Evolutionary conservation across 1,139 yeast genomes (phyloP), one percentile per base, ranked within the genome.

Genomic region (Sugiyamaella castrensis): DNA sequence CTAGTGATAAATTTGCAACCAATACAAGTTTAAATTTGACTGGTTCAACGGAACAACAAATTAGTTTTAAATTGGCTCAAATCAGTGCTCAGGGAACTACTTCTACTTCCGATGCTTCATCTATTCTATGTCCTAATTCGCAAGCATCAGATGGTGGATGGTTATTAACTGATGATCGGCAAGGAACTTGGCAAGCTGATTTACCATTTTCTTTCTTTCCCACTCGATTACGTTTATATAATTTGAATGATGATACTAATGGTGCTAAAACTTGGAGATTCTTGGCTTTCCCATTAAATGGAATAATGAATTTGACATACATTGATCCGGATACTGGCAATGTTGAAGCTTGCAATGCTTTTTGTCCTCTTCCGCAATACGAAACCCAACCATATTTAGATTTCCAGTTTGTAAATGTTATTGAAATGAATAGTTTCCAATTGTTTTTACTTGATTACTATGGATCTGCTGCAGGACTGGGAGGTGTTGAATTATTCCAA

Each of bases 261-360:
- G 84, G 86, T 8, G 79, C 87, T 4, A 75, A 82, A 51, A 57
- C 76, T 7, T 91, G 89, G 66, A 76, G 97, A 60, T 72, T 92
- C 16, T 71, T 85, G 45, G 81, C 96, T 0, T 72, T 77, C 50
- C 98, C 98, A 1, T 77, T 88, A 39, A 79, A 84, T 58, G 91
- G 98, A 57, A 91, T 91, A 55, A 86, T 92, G 96, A 92, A 92
- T 64, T 69, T 92, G 57, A 82, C 96, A 0, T 92, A 88, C 62
- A 71, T 85, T 32, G 94, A 91, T 62, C 95, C 95, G 2, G 57
- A 65, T 1, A 76, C 88, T 1, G 81, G 84, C 45, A 71, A 68
- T 56, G 40, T 43, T 10, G 53, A 84, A 48, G 53, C 57, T 51
- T 92, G 98, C 72, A 96, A 89, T 65, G 95, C 96, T 1, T 84